A percentile compares a stretch with the other conserved stretches of the same genome.
Conservation (phyloP, 768 basidiomycete species). For the Neoboletus magnificus region DNA sequence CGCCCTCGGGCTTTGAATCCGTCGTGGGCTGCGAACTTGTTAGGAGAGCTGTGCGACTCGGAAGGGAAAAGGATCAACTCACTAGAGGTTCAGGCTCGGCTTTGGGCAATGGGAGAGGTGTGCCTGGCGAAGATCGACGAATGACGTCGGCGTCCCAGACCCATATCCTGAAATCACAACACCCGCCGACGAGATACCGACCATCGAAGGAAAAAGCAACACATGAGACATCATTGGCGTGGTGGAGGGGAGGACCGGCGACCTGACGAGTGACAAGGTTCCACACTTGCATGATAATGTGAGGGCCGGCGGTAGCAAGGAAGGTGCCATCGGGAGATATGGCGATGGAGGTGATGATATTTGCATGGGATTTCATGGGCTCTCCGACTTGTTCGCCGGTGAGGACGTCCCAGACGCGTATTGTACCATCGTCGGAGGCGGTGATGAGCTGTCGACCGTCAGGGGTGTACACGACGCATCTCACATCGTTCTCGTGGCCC, state of each 20-base stretch:
- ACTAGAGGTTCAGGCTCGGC: slow-evolving; percentile 11
- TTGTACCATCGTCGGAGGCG: slow-evolving; percentile 29
- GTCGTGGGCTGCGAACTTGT: slow-evolving; percentile 11
- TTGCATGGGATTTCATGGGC: slow-evolving; percentile 27
- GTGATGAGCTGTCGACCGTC: slow-evolving; percentile 29
- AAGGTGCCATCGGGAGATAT: slow-evolving; percentile 30
- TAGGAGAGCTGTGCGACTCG: background rate
- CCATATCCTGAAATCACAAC: slow-evolving; percentile 30
- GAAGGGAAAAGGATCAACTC: background rate
- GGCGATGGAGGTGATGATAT: slow-evolving; percentile 30
- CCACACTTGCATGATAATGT: slow-evolving; percentile 31
- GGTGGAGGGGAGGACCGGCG: slow-evolving; percentile 21
- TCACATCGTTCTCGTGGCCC: slow-evolving; percentile 28
- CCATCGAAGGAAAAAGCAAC: slow-evolving; percentile 33
- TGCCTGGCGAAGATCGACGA: slow-evolving; percentile 11
- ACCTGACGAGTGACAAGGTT: slow-evolving; percentile 22
- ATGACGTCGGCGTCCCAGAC: slow-evolving; percentile 26
- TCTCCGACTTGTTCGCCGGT: slow-evolving; percentile 30
- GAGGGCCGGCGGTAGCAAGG: slow-evolving; percentile 33
- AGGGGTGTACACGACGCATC: slow-evolving; percentile 31
- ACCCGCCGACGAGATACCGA: slow-evolving; percentile 25
- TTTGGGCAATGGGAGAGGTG: slow-evolving; percentile 9
- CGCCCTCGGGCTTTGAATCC: slow-evolving; percentile 2
- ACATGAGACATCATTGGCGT: slow-evolving; percentile 30
- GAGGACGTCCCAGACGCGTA: slow-evolving; percentile 31